These are phyloP conservation scores for Oryza australiensis DNA, from an alignment of 176 grass and related monocot genomes.

Conservation along the genomic window DNA sequence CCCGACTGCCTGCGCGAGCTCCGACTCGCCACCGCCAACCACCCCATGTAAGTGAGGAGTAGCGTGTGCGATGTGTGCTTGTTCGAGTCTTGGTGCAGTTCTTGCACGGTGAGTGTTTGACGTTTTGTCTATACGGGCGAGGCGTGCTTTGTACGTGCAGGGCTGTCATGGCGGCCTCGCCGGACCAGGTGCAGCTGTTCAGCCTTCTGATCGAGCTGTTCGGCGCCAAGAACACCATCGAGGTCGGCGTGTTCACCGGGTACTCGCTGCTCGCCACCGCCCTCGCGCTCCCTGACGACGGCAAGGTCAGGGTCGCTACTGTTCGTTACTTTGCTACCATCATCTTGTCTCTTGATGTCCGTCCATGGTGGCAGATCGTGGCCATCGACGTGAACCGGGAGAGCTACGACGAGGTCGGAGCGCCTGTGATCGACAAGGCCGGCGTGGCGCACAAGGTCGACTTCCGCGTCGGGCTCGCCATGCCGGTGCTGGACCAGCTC, in stretches of 20 bases:
- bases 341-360: not conserved
- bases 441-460: constrained; percentile 73
- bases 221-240: constrained; percentile 60
- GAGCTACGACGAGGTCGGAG: constrained; percentile 55
- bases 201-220: constrained; percentile 61
- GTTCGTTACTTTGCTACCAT: not conserved
- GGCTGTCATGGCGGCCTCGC: constrained; percentile 50
- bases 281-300: constrained; percentile 55
- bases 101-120: constrained; percentile 22
- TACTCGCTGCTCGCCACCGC: constrained; percentile 77
- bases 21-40: constrained; percentile 51
- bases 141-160: constrained; percentile 9
- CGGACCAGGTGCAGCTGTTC: constrained; percentile 67
- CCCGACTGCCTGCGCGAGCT: constrained; percentile 68
- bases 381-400: constrained; percentile 62
- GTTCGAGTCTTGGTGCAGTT: not conserved
- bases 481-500: constrained; percentile 47
- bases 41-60: constrained; percentile 40
- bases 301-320: constrained; percentile 39
- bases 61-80: not conserved
- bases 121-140: not conserved
- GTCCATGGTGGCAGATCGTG: constrained; percentile 36
- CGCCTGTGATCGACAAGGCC: constrained; percentile 69
- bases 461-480: constrained; percentile 51
- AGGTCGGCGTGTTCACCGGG: constrained; percentile 76